Conservation (phyloP, 768 basidiomycete species). For the Collybia sp. region DNA sequence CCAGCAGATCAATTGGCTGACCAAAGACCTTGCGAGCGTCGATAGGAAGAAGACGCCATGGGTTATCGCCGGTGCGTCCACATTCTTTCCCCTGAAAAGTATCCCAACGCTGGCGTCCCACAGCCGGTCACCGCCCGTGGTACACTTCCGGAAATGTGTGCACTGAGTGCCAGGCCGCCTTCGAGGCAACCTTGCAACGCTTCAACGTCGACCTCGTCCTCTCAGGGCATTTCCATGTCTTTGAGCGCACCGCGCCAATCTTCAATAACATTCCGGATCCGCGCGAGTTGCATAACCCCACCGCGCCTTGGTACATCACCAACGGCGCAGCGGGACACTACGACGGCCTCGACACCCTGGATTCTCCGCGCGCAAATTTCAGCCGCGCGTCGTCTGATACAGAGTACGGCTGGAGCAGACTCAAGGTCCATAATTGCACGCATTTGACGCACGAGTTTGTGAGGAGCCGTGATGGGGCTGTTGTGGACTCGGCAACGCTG, state of each 20-base stretch:
- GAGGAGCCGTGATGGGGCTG: slow-evolving; percentile 9
- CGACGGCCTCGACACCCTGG: slow-evolving; percentile 12
- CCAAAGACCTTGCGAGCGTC: slow-evolving; percentile 9
- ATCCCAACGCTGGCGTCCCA: no score
- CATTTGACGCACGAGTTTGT: slow-evolving; percentile 17
- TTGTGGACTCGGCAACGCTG: slow-evolving; percentile 4
- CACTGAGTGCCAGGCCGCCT: slow-evolving; percentile 9
- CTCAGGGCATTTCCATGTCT: slow-evolving; percentile 11
- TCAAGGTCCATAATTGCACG: slow-evolving; percentile 15
- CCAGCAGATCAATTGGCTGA: slow-evolving; percentile 14
- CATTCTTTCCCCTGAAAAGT: no score
- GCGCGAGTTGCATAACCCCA: slow-evolving; percentile 12
- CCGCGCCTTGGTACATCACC: slow-evolving; percentile 13
- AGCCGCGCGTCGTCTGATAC: slow-evolving; percentile 4
- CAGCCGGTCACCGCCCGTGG: no score
- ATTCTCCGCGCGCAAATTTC: neutral
- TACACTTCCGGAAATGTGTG: no score
- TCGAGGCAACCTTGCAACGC: slow-evolving; percentile 7
- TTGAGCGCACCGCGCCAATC: slow-evolving; percentile 6
- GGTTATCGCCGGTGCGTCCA: slow-evolving; percentile 8
- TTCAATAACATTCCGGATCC: slow-evolving; percentile 10
- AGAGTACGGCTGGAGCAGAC: slow-evolving; percentile 15
- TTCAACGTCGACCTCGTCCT: slow-evolving; percentile 12
- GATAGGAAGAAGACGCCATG: slow-evolving; percentile 15
- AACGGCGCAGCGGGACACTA: slow-evolving; percentile 17